Evolutionary conservation across 768 basidiomycete genomes (phyloP), one percentile per base, ranked within the genome.

Genomic region (Melanogaster broomeanus): DNA sequence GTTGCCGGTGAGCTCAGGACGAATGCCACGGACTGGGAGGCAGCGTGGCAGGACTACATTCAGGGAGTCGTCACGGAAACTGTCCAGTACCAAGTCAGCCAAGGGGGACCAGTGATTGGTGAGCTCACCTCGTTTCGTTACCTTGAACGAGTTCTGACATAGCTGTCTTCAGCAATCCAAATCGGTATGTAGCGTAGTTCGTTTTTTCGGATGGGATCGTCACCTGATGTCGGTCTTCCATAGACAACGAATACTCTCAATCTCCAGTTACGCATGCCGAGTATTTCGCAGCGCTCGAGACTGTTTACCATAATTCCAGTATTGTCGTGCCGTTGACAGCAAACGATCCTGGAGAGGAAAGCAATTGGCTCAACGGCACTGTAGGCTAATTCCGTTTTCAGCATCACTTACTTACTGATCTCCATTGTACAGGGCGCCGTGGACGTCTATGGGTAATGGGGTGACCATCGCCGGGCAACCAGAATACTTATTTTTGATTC

Each of bases 221-320:
- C 6, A 5, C 10, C n/a, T 41, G 33, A 53, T 4, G 5, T 9
- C 13, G 34, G 44, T 19, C 16, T 39, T 22, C 7, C 39, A 15
- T 57, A 87, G 90, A 92, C 61, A 92, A 93, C 48, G 88, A 91
- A 66, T 90, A 85, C 58, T 74, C 74, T 4, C 85, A 89, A 53
- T 76, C 58, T 35, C 66, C 66, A 12, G 68, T 67, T 9, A 63
- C 73, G 24, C 67, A 68, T 55, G 61, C 77, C 56, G 76, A 80
- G 56, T 88, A 90, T 64, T 90, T 90, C 45, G 75, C 59, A 3
- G 75, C 88, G 33, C 76, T 91, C 3, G 77, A 87, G 62, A 68
- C 64, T 6, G 78, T 73, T 8, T 87, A 84, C 62, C 75, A 72
- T 34, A 63, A 73, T 34, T 82, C 82, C 2, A 68, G 73, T 11